phyloP scores from a whole-genome alignment of 768 basidiomycete species.

The Boletus sensibilis region DNA sequence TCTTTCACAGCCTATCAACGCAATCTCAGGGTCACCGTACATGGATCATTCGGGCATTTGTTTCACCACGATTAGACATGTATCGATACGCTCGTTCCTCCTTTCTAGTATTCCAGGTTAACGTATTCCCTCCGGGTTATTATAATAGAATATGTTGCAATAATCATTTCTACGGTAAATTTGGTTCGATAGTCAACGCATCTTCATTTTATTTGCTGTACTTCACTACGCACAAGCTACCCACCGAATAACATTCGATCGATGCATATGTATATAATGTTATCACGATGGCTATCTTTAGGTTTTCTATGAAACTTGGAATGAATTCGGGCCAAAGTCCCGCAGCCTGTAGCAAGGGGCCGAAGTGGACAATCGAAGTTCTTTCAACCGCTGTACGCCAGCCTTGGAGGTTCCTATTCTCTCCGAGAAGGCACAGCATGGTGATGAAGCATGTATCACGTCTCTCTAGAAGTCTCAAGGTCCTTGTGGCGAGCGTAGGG shows the following conservation, averaged over 20 bases:
- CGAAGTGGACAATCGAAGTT: neutral
- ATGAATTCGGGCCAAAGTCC: neutral
- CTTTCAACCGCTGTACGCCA: neutral
- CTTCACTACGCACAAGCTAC: neutral
- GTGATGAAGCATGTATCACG: neutral
- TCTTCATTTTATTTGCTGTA: neutral
- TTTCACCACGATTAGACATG: conserved; percentile 2
- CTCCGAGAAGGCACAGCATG: neutral
- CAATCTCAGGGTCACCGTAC: neutral
- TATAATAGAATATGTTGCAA: neutral
- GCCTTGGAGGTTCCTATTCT: neutral
- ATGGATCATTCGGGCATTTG: neutral
- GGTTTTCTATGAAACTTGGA: neutral
- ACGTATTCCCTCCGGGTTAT: neutral
- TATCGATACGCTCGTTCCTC: neutral
- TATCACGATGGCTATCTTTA: too few relatives aligned
- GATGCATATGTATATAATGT: too few relatives aligned
- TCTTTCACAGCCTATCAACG: neutral
- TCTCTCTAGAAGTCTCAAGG: neutral
- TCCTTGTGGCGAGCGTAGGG: neutral
- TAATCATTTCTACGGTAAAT: neutral
- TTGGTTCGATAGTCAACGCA: neutral
- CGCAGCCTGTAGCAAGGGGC: neutral
- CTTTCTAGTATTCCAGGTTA: neutral
- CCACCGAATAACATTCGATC: neutral